Evolutionary conservation across 2,329 filamentous ascomycete species (phyloP), one percentile per base, ranked within the genome.

Genomic region (Venturia nashicola): DNA sequence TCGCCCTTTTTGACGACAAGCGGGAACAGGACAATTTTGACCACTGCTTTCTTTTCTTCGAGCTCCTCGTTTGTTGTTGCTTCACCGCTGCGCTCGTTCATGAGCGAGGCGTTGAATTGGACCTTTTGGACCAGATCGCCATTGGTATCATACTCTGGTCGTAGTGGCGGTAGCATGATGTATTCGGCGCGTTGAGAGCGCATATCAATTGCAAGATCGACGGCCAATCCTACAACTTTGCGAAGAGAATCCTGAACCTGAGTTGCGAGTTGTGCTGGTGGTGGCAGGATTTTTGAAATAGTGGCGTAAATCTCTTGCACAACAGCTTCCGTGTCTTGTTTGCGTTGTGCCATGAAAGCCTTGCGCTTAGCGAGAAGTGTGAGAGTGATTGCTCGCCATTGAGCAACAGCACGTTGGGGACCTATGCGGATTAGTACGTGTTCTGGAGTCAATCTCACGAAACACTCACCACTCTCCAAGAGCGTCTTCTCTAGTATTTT

Each of bases 1-100:
- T 96, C 90, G 62, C 92, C 93, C 79, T 94, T 95, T 79, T 96
- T 96, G 70, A 97, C 90, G 20, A 99, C 93, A 1, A 97, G 82
- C 11, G 95, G 95, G 80, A 99, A 99, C 48, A 99, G 83, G 1
- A 99, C 92, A 66, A 96, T 85, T 68, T 94, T 89, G 48, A 99
- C 91, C 20, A 93, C 84, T 34, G 91, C 87, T 48, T 84, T 82
- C 66, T 87, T 82, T 6, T 81, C 80, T 75, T 97, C 89, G 32
- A 96, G 83, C 62, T 93, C 89, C 68, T 93, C 88, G 71, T 94
- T 93, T 32, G 85, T 86, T 40, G 74, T 81, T 62, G 79, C 82
- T 67, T 87, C 84, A 51, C 88, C 87, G 65, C 87, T 90, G 65
- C 90, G 88, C 78, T 97, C 93, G 71, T 94, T 95, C 93, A 99